Evolutionary conservation across 169 alveolate genomes (phyloP), one percentile per base, ranked within the genome.

Genomic region (Ichthyophthirius multifiliis): DNA sequence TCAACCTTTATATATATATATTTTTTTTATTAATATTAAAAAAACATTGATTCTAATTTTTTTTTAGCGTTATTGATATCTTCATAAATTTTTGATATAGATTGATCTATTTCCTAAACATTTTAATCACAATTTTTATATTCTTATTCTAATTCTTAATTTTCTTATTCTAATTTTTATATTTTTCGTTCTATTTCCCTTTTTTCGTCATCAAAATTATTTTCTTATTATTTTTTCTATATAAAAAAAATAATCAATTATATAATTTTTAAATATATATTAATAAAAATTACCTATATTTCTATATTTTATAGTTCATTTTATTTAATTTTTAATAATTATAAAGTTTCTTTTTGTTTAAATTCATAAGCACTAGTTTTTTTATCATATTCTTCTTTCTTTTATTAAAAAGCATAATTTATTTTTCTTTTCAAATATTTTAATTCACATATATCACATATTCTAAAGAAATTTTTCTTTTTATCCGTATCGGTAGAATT

Each of bases 361-460:
- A 27, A 27, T 55, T 55, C 71, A 27, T 27, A 55, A 10, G 23
- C 31, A 12, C 31, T 4, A 10, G 71, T 55, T 10, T 27, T 23
- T 2, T 55, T 39, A 55, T 55, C 71, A 55, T 55, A 55, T 27
- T 55, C 23, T 27, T 55, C 71, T 39, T 55, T 55, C 39, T 55
- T 55, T 27, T 55, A 55, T 39, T 55, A 55, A 39, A 55, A 55
- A 13, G 71, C 23, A 27, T 3, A 55, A 27, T 55, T 55, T 10
- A 55, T 55, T 55, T 55, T 4, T 39, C 71, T 27, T 39, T 55
- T 55, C 16, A 55, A 27, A 30, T 76, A 76, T 63, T 76, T 76
- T 9, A 62, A 75, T n/a, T 76, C 83, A 62, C 83, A 76, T 1
- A 76, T 76, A 10, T 76, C 83, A 76, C 83, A 76, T 3, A 76